Evolutionary conservation across 2,329 filamentous ascomycete genomes (phyloP).

Genomic region (Aureobasidium sp.): DNA sequence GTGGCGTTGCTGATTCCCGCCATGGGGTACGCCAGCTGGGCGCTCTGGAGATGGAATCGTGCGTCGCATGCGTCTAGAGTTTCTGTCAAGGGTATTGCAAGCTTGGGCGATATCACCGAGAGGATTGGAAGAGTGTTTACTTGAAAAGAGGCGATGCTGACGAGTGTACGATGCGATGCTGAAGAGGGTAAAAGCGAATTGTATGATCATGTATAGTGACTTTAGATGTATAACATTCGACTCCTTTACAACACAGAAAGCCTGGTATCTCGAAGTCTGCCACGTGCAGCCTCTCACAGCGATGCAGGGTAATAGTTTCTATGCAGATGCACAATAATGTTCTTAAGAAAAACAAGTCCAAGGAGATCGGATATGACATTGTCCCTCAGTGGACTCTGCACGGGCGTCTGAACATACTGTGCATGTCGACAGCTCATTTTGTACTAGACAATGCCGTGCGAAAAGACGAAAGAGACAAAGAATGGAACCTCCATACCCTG

Average conservation of each 20-base stretch:
- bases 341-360: no score
- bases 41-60: slow-evolving; percentile 23
- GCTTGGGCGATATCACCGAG: slow-evolving; percentile 15
- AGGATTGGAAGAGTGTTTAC: slow-evolving; percentile 21
- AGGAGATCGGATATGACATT: no score
- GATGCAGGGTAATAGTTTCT: background rate
- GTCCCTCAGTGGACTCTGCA: background rate
- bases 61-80: slow-evolving; percentile 8
- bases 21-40: slow-evolving; percentile 24
- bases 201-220: background rate
- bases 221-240: background rate
- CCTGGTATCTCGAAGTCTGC: no score
- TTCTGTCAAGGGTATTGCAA: slow-evolving; percentile 9
- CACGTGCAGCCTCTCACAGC: no score
- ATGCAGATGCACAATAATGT: background rate
- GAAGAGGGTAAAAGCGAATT: background rate
- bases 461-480: no score
- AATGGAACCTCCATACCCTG: background rate
- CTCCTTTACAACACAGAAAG: no score
- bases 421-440: background rate
- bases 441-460: no score
- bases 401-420: background rate
- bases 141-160: background rate
- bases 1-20: slow-evolving; percentile 28
- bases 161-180: background rate